Base-by-base conservation (phyloP, 2,329 filamentous ascomycete species). In the Cercospora nicotianae region DNA sequence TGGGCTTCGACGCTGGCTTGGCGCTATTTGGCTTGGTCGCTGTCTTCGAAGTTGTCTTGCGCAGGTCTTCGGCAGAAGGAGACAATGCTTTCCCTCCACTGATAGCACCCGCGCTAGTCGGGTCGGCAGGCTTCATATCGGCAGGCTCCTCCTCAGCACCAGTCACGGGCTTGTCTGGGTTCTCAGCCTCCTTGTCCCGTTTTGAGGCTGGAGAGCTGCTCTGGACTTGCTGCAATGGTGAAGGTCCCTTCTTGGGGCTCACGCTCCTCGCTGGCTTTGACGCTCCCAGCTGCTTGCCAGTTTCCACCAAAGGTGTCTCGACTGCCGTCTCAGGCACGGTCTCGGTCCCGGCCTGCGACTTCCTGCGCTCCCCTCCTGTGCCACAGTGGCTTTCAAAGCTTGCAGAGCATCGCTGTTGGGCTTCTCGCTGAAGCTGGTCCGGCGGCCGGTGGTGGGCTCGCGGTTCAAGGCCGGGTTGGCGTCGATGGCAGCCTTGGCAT, bases 131-230 rank as follows among this genome's bases (percentile, higher is more conserved):
- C 72, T 80, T 81, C 75, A 81, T 75, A 8, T 74, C 69, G 10
- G 74, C 77, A 12, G 80, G 76, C 66, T 78, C 74, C 61, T 83
- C 83, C 73, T 83, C 78, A 2, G 74, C 82, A 36, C 75, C 80
- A 20, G 81, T 80, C 9, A 76, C 77, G 65, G 73, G 74, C 75
- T 84, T 83, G 73, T 84, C 82, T 26, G 80, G 81, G 57, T 82
- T 82, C 12, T 76, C 78, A n/a, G 75, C 75, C 33, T 72, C 71
- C 62, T 73, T 73, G 59, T 71, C 70, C 18, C 28, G 31, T 26
- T 42, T 42, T n/a, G 20, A 13, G 18, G 36, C 13, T n/a, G 59
- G 13, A n/a, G 59, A 16, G 31, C 39, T 61, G 36, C 23, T 57
- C 26, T 64, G 45, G n/a, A 42, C 31, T 12, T 42, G 30, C 20